Base-by-base conservation (phyloP, 2,329 filamentous ascomycete species). In the Microcyclosporella mali region DNA sequence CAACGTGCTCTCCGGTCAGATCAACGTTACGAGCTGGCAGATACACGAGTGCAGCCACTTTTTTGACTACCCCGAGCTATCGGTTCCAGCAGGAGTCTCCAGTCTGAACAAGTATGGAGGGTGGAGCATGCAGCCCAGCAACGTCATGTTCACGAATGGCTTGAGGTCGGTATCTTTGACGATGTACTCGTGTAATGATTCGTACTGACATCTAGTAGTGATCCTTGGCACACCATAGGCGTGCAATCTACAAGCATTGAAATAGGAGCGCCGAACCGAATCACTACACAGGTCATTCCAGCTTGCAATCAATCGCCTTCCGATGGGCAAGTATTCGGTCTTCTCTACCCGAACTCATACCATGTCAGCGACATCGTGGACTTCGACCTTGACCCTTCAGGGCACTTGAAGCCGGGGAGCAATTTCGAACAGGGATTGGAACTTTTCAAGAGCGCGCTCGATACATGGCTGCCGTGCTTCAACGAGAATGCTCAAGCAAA, bases 381-480 rank as follows among this genome's bases (percentile, higher is more conserved):
- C 35, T 43, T 46, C 2, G 49, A 45, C 8, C 40, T 52, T 1
- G 43, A 37, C 3, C 6, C 21, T 9, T 25, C 21, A 9, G 21
- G 21, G 9, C 4, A 25, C 9, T 25, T 25, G 21, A 9, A 25
- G 21, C 21, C 9, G 21, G 21, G 21, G 21, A 25, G 21, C 21
- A 9, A 25, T 25, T 25, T 25, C 21, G 6, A 25, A 25, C 21
- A 25, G 9, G 21, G 21, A 4, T 25, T 25, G 9, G 21, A 9
- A 25, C 17, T 56, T 30, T 56, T 56, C 33, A 12, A 32, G 32
- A 50, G 36, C 10, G 52, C 52, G 15, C 43, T 53, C 27, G 49
- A 53, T 29, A 37, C 17, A 10, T 56, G 52, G 52, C 38, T 56
- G 33, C 52, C 52, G 19, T 56, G 51, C 42, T 56, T 53, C 33